Evolutionary conservation across 2,329 filamentous ascomycete species (phyloP).

Genomic region (Lachnellula arida): DNA sequence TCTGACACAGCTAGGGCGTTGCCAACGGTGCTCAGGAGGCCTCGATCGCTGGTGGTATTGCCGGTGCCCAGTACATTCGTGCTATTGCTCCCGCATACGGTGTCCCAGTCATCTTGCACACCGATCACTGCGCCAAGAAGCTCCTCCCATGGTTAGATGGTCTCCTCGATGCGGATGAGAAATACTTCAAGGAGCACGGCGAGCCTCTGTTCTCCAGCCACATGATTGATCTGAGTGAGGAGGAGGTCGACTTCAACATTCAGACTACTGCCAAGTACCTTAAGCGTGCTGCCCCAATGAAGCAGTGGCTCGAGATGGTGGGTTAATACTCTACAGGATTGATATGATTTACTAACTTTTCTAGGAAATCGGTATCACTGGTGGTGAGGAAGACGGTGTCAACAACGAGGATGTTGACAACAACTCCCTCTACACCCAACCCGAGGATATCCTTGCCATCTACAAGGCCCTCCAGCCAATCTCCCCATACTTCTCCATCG

Average conservation of each 20-base stretch:
- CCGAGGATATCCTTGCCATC: constrained; percentile 91
- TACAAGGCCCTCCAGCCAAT: constrained; percentile 80
- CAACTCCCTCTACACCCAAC: constrained; percentile 95
- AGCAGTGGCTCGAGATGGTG: constrained; percentile 99
- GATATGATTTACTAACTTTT: constrained; percentile 1
- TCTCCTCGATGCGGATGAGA: constrained; percentile 91
- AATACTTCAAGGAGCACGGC: constrained; percentile 87
- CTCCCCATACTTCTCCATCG: constrained; percentile 96
- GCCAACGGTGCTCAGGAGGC: constrained; percentile 79
- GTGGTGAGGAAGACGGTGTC: constrained; percentile 96
- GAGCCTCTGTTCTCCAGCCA: constrained; percentile 93
- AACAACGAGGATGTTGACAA: constrained; percentile 99
- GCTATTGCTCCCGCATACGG: constrained; percentile 81
- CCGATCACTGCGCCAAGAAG: constrained; percentile 99
- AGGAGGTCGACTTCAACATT: constrained; percentile 86
- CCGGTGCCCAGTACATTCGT: constrained; percentile 91
- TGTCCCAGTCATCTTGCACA: constrained; percentile 89
- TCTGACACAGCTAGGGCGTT: constrained; percentile 52
- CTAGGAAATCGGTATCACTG: constrained; percentile 84
- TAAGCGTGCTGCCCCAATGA: constrained; percentile 90
- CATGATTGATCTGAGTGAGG: constrained; percentile 98
- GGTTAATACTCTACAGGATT: constrained; percentile 16
- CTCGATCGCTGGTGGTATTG: constrained; percentile 81
- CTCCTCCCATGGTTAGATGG: constrained; percentile 96
- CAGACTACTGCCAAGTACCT: constrained; percentile 89